Percentiles rank a stretch among this genome's conserved stretches.
These are phyloP conservation scores for Cucumis melo DNA, from an alignment of 306 rosid genomes.

Conservation along the genomic window DNA sequence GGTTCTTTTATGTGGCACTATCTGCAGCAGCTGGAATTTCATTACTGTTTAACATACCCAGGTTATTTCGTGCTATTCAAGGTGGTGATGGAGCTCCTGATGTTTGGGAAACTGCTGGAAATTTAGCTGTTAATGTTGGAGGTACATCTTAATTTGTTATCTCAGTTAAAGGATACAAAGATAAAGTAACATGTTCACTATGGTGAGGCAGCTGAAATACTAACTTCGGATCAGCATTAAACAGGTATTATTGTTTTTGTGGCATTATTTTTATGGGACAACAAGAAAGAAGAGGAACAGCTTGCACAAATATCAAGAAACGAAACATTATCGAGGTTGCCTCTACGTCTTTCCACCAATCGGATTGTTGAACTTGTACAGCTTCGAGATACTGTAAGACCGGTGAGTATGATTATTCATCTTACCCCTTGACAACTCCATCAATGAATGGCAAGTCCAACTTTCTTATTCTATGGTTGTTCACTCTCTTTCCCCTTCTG, in stretches of 20 bases:
- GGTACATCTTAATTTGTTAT: slow-evolving; percentile 30
- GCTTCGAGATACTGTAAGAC: slow-evolving; percentile 84
- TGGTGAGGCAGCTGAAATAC: slow-evolving; percentile 11
- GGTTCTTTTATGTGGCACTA: slow-evolving; percentile 68
- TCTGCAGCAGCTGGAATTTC: slow-evolving; percentile 95
- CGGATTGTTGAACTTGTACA: slow-evolving; percentile 95
- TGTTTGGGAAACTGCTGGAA: slow-evolving; percentile 75
- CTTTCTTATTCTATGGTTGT: not conserved
- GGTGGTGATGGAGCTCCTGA: slow-evolving; percentile 86
- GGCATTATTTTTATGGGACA: slow-evolving; percentile 90
- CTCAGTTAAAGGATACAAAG: not conserved
- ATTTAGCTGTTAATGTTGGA: slow-evolving; percentile 79
- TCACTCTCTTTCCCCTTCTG: not conserved
- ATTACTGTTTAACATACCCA: slow-evolving; percentile 50
- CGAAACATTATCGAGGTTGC: slow-evolving; percentile 84
- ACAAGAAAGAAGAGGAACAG: slow-evolving; percentile 92
- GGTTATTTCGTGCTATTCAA: slow-evolving; percentile 47
- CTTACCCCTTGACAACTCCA: not conserved
- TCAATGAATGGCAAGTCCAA: not conserved
- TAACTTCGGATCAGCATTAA: slow-evolving; percentile 55
- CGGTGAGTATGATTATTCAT: slow-evolving; percentile 42
- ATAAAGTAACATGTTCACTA: not conserved
- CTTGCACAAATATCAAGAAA: slow-evolving; percentile 70
- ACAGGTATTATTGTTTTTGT: slow-evolving; percentile 67
- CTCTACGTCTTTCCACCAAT: slow-evolving; percentile 90